Evolutionary conservation across 2,329 filamentous ascomycete species (phyloP), one percentile per base, ranked within the genome.

Genomic region (Aureobasidium leucospermi): DNA sequence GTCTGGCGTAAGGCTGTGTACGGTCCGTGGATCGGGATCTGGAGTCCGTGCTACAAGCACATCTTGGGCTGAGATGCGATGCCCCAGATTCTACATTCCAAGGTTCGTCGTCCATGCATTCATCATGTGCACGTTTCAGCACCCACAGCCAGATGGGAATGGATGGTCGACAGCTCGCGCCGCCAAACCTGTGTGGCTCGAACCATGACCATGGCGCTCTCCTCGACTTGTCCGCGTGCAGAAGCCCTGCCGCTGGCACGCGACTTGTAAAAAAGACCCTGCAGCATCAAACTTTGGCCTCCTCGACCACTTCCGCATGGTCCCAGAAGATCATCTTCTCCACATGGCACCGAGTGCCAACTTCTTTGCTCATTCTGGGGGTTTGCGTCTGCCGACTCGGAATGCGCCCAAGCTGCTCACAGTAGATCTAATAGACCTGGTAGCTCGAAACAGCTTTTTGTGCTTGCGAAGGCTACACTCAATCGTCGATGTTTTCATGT

Each of bases 201-300:
- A 55, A 55, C n/a, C 51, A 55, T 43, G 51, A 23, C 51, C 38
- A 41, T 23, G 36, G 49, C 36, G 32, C 34, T 41, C 38, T 15
- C 28, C 52, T 41, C 19, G 41, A 43, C 28, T 34, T 29, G 39
- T 55, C 51, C 39, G n/a, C 28, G 38, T 43, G 51, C 51, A 55
- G 51, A 55, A 55, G 51, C 51, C 51, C 51, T 55, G 51, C 51
- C 51, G 51, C 51, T 43, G 39, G 51, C 51, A 55, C 51, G 52
- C 52, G 52, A 41, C 52, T 29, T 28, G 41, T 29, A 34, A 23
- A 23, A 23, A 13, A 46, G 52, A 46, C 41, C 52, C 52, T 56
- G 52, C 52, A 56, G 23, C 45, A 16, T 28, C 52, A 41, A 31
- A 9, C 19, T 52, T 16, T 41, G 48, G 48, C 13, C 34, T 32